These are phyloP conservation scores for Malassezia japonica DNA, from an alignment of 1,284 basidiomycete species.

Conservation along the genomic window DNA sequence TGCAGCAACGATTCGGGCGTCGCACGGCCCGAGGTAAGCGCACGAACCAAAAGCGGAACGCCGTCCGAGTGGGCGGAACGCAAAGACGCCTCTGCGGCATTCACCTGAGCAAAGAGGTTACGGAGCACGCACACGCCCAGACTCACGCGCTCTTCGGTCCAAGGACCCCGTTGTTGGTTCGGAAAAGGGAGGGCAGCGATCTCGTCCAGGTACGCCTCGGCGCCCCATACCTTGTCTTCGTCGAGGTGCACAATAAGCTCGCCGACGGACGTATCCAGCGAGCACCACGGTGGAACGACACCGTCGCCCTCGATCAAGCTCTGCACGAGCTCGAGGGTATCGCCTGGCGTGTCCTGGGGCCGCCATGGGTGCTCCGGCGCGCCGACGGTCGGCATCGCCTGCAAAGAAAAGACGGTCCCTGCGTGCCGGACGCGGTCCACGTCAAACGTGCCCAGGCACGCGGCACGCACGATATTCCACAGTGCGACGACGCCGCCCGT, in stretches of 20 bases:
- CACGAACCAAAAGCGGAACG: neutral
- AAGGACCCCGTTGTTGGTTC: neutral
- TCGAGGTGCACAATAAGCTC: slow-evolving; percentile 77
- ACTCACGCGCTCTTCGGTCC: slow-evolving; percentile 8
- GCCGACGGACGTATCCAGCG: slow-evolving; percentile 79
- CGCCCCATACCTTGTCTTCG: slow-evolving; percentile 73
- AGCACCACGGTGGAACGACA: slow-evolving; percentile 72
- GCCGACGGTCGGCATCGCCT: neutral
- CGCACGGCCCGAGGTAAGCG: neutral
- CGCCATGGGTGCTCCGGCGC: slow-evolving; percentile 19
- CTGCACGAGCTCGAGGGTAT: slow-evolving; percentile 74
- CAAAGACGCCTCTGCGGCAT: slow-evolving; percentile 31
- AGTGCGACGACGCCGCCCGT: slow-evolving; percentile 71
- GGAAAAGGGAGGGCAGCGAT: slow-evolving; percentile 51
- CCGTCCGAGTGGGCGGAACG: slow-evolving; percentile 10
- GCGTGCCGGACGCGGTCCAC: slow-evolving; percentile 54
- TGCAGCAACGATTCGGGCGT: neutral
- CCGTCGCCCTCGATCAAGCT: slow-evolving; percentile 87
- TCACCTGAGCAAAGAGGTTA: slow-evolving; percentile 42
- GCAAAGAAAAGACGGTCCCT: neutral
- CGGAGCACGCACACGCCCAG: slow-evolving; percentile 44
- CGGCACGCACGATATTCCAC: slow-evolving; percentile 78
- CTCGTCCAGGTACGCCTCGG: slow-evolving; percentile 89
- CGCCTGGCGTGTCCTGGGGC: slow-evolving; percentile 48
- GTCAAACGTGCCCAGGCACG: slow-evolving; percentile 67